Conservation (phyloP, 2,329 filamentous ascomycete species). For the Calycina marina region DNA sequence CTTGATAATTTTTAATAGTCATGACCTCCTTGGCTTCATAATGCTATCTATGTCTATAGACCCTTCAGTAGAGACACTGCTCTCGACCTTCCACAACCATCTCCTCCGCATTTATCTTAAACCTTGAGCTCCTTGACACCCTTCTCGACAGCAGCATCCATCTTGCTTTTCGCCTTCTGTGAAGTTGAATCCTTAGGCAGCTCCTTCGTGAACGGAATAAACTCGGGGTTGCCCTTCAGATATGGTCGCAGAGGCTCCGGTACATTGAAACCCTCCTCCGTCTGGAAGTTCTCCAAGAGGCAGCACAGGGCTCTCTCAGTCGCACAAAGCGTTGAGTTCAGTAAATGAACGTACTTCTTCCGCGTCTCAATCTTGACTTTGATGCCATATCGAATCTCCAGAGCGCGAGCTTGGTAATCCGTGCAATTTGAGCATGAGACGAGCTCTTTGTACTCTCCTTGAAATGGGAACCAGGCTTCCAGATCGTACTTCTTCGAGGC, state of each 20-base stretch:
- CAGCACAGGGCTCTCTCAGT: constrained; percentile 90
- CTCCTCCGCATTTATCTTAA: constrained; percentile 3
- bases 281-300: constrained; percentile 94
- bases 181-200: constrained; percentile 61
- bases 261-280: constrained; percentile 67
- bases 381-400: constrained; percentile 81
- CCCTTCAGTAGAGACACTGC: neutral
- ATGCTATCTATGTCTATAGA: neutral
- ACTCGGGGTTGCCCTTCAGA: constrained; percentile 77
- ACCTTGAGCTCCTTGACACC: constrained; percentile 23
- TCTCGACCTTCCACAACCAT: neutral
- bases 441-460: constrained; percentile 96
- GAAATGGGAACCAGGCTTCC: constrained; percentile 92
- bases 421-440: constrained; percentile 97
- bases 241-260: constrained; percentile 79
- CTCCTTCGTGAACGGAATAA: constrained; percentile 79
- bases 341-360: constrained; percentile 89
- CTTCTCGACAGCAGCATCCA: constrained; percentile 20
- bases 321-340: constrained; percentile 82
- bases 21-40: constrained; percentile 5
- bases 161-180: constrained; percentile 32
- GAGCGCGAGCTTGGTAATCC: constrained; percentile 86
- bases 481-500: constrained; percentile 89
- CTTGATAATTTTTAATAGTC: too few species aligned
- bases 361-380: constrained; percentile 74